These are phyloP conservation scores for Neonectria neomacrospora DNA, from an alignment of 2,329 filamentous ascomycete genomes.

Conservation along the genomic window DNA sequence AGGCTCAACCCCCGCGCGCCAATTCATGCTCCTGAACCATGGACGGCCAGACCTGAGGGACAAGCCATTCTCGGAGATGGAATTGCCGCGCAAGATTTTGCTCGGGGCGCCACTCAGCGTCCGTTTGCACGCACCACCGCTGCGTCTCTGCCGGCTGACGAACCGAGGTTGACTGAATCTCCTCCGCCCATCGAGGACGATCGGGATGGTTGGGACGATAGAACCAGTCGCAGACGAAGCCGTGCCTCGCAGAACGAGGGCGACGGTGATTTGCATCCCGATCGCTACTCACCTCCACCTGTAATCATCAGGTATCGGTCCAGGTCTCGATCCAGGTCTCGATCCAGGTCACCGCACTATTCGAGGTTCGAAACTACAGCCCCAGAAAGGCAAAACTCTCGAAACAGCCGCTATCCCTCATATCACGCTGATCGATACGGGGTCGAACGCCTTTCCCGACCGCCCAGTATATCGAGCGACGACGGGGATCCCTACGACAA, in stretches of 20 bases:
- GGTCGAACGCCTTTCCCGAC: conserved; percentile 18
- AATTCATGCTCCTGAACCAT: neutral
- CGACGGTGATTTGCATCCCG: neutral
- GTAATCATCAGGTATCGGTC: too few species aligned
- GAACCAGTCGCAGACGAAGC: neutral
- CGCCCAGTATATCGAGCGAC: conserved; percentile 35
- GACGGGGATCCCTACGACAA: conserved; percentile 47
- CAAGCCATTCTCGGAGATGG: conserved; percentile 19
- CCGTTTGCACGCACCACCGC: neutral
- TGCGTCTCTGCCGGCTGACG: neutral
- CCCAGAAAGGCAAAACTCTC: conserved; percentile 16
- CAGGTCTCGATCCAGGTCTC: conserved; percentile 12
- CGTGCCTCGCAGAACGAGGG: conserved; percentile 4
- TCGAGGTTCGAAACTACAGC: conserved; percentile 14
- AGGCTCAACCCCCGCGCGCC: neutral
- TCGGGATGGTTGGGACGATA: conserved; percentile 9
- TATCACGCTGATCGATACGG: conserved; percentile 15
- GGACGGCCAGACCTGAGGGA: conserved; percentile 1
- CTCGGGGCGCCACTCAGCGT: neutral
- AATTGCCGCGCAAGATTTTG: neutral
- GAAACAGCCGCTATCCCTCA: conserved; percentile 6
- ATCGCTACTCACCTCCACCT: neutral
- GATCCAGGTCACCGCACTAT: conserved; percentile 24
- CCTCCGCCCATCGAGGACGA: conserved; percentile 31
- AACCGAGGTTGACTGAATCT: conserved; percentile 30